Evolutionary conservation across 768 basidiomycete genomes (phyloP), one percentile per base, ranked within the genome.

Genomic region (Rhizopogon vesiculosus): DNA sequence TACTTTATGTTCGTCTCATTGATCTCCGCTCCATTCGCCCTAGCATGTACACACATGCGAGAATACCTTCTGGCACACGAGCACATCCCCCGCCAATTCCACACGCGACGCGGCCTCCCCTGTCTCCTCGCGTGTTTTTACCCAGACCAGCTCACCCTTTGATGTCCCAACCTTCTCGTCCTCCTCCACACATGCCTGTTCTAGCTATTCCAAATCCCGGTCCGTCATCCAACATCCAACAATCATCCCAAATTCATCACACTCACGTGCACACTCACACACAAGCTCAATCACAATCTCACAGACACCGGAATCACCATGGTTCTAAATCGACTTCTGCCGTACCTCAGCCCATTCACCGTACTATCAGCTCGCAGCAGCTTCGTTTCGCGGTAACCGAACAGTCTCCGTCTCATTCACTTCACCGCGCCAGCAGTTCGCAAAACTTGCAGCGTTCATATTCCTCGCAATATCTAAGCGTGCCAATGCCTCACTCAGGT

Each of bases 271-370:
- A 29, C 51, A 22, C 22, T 22, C 22, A 2, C 22, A 28, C 18
- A 29, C 40, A 42, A 45, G 19, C 40, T 38, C 53, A 50, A 45
- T 41, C 28, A 25, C 57, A 15, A 18, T 63, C 19, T 61, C 67
- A 9, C 48, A 49, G 35, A 10, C 48, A 63, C 54, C 28, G 54
- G 42, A 12, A 45, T 59, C 39, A 55, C 62, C 64, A 66, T 18
- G 65, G 60, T 53, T 64, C 71, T 39, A 67, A 71, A 41, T 69
- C 65, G 19, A 55, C 56, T 31, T 57, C 70, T 42, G 51, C 58
- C 8, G 39, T 7, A 10, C 18, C 51, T n/a, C 56, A 51, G 16
- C 16, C 56, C 7, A 55, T 58, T 40, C 60, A 60, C 40, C 50
- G 58, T 33, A 42, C 29, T 18, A 54, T 59, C 13, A 38, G 35